Conservation (phyloP, 805 yeast species). For the Candida oleophila region DNA sequence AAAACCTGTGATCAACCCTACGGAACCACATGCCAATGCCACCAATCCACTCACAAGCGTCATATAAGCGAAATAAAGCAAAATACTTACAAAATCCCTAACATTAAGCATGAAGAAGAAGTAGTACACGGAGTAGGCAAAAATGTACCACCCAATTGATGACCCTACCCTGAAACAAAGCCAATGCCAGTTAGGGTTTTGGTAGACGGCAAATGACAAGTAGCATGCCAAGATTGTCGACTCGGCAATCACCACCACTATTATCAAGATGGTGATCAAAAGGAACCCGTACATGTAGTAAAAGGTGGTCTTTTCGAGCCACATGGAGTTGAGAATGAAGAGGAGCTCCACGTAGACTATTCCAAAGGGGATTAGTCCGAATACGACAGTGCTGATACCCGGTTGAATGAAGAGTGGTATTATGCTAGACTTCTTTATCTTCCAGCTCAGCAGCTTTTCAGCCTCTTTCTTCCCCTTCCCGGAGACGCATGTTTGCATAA, state of each 20-base stretch:
- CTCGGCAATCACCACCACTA: slow-evolving; percentile 65
- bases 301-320: slow-evolving; percentile 78
- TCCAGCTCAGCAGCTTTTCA: neutral
- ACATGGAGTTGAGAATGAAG: slow-evolving; percentile 70
- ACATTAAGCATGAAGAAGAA: slow-evolving; percentile 56
- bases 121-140: slow-evolving; percentile 67
- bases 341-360: slow-evolving; percentile 77
- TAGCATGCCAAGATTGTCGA: slow-evolving; percentile 70
- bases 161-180: slow-evolving; percentile 66
- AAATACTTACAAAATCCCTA: slow-evolving; percentile 62
- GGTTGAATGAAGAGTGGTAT: slow-evolving; percentile 23
- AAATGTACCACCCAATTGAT: slow-evolving; percentile 71
- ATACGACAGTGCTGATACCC: slow-evolving; percentile 36
- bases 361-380: slow-evolving; percentile 77
- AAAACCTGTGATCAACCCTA: slow-evolving; percentile 67
- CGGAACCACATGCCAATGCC: slow-evolving; percentile 72
- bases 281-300: slow-evolving; percentile 81
- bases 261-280: slow-evolving; percentile 55
- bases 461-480: neutral
- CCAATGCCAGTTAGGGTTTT: slow-evolving; percentile 80
- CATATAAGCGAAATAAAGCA: slow-evolving; percentile 73
- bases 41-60: slow-evolving; percentile 59
- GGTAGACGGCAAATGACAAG: slow-evolving; percentile 52
- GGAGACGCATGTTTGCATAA: neutral
- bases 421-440: neutral